Evolutionary conservation across 495 filamentous ascomycete species (phyloP), one percentile per base, ranked within the genome.

Genomic region (Haplographium delicatum): DNA sequence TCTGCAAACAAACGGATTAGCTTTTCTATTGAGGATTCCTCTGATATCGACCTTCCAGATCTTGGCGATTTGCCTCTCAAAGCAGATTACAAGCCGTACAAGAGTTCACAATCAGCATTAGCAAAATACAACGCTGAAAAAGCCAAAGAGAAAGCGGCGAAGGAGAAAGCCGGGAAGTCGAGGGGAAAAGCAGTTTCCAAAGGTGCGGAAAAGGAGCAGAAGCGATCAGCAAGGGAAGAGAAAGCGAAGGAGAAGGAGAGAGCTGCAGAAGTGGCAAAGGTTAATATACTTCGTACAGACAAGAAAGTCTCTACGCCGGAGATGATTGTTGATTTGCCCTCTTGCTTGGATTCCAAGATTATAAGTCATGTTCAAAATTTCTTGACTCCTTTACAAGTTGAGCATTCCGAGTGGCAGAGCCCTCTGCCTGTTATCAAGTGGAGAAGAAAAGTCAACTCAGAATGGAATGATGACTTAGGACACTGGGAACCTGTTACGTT

Each of bases 311-410:
- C 86, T 0, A 77, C 78, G 0, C 78, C 75, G 1, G 88, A 95
- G 65, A 93, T 95, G 86, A 85, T 95, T n/a, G 72, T 89, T 4
- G 84, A 90, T 64, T 68, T 95, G 18, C 76, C 86, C 1, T 66
- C 59, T 6, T 72, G 72, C 8, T 63, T 93, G 11, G 70, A 63
- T 11, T 65, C 62, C 5, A 72, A 64, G 25, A 62, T 82, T 20
- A 73, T 67, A 4, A 71, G 67, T 18, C 78, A 81, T 44, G 63
- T 74, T 8, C 48, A 69, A 7, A 69, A 76, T 38, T 75, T 82
- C 46, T 74, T 85, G 50, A 62, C 72, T 11, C 73, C 78, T 5
- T 63, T 88, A 5, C 74, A 78, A 19, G 78, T 78, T 16, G 57
- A 71, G 18, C 66, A 52, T 71, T 69, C 61, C 22, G 60, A 59